Conservation (phyloP, 495 filamentous ascomycete species). For the Neurospora pannonica region DNA sequence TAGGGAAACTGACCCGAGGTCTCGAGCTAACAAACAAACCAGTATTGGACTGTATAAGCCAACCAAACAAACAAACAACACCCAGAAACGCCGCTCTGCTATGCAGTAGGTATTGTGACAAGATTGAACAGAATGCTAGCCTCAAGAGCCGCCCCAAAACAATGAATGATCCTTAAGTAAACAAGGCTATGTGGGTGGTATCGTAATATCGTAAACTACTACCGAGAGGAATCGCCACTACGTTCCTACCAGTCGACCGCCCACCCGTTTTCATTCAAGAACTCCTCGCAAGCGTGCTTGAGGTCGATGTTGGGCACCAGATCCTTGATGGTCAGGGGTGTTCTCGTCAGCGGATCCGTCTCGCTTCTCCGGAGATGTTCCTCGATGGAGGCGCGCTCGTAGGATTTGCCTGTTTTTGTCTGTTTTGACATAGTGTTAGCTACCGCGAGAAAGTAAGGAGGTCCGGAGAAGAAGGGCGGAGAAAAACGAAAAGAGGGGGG, state of each 20-base stretch:
- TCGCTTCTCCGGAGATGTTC: slow-evolving; percentile 71
- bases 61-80: background rate
- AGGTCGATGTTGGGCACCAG: slow-evolving; percentile 75
- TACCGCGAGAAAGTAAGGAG: background rate
- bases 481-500: background rate
- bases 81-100: background rate
- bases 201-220: background rate
- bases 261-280: slow-evolving; percentile 84
- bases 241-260: slow-evolving; percentile 72
- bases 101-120: background rate
- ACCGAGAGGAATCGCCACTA: background rate
- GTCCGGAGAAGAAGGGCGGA: background rate
- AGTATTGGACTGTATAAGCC: too few species aligned
- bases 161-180: background rate
- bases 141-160: background rate
- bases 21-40: too few species aligned
- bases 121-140: background rate
- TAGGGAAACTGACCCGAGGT: too few species aligned
- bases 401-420: slow-evolving; percentile 80
- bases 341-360: slow-evolving; percentile 76
- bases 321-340: slow-evolving; percentile 60
- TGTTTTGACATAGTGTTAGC: slow-evolving; percentile 12
- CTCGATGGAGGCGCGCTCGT: slow-evolving; percentile 78
- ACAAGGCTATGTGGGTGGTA: background rate
- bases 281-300: slow-evolving; percentile 75